These are phyloP conservation scores for Dactylorhiza incarnata DNA, from an alignment of 106 monocot species.

Conservation along the genomic window DNA sequence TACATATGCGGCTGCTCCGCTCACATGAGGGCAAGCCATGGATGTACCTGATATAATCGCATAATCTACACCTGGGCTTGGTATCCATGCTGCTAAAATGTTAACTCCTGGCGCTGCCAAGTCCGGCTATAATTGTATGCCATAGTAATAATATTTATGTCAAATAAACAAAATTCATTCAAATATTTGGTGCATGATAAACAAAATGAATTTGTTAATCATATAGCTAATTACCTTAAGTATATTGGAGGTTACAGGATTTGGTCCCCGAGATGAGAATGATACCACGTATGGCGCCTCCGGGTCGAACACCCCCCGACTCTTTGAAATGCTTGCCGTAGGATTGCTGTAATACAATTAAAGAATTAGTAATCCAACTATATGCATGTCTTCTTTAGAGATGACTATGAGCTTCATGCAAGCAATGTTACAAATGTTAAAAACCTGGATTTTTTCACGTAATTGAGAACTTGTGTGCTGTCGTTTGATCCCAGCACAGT, in stretches of 20 bases:
- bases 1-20: too few relatives aligned
- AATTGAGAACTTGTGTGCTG: not conserved
- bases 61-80: not conserved
- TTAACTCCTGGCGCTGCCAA: not conserved
- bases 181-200: not conserved
- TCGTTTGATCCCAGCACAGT: not conserved
- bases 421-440: too few relatives aligned
- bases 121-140: not conserved
- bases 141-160: not conserved
- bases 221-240: constrained; percentile 20
- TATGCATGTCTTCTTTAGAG: not conserved
- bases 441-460: constrained; percentile 17
- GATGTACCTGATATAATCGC: constrained; percentile 33
- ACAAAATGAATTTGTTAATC: not conserved
- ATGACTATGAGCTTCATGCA: not conserved
- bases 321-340: constrained; percentile 22
- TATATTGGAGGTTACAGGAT: constrained; percentile 11
- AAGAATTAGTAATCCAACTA: not conserved
- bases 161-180: not conserved
- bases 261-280: constrained; percentile 31
- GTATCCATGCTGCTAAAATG: not conserved
- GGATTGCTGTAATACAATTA: constrained; percentile 7
- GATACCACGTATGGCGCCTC: constrained; percentile 14
- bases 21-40: constrained; percentile 28
- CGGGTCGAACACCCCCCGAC: constrained; percentile 3